Percentiles rank a stretch among this genome's conserved stretches.
These are phyloP conservation scores for Pythium vanterpoolii DNA, from an alignment of 352 stramenopile species.

Conservation along the genomic window DNA sequence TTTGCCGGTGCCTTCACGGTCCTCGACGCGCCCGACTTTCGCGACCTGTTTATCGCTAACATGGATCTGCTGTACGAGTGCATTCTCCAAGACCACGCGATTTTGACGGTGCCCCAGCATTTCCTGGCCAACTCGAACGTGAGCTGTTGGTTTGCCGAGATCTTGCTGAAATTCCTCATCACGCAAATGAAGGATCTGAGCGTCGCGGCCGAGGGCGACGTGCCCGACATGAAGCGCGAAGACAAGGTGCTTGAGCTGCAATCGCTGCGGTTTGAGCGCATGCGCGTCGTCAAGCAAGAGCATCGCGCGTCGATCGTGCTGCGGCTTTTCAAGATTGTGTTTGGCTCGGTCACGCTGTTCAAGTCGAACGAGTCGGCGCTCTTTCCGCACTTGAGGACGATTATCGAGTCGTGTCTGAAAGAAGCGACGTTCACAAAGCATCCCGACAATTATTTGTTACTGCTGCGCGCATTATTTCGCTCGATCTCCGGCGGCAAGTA, in stretches of 20 bases:
- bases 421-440: slow-evolving; percentile 89
- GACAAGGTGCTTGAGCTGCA: slow-evolving; percentile 76
- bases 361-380: slow-evolving; percentile 95
- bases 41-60: slow-evolving; percentile 87
- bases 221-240: slow-evolving; percentile 72
- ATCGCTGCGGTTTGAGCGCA: slow-evolving; percentile 72
- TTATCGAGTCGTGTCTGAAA: slow-evolving; percentile 92
- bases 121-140: slow-evolving; percentile 93
- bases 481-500: slow-evolving; percentile 97
- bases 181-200: slow-evolving; percentile 91
- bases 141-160: slow-evolving; percentile 93
- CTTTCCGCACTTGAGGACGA: slow-evolving; percentile 90
- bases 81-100: slow-evolving; percentile 92
- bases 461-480: slow-evolving; percentile 93
- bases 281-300: slow-evolving; percentile 64
- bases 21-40: slow-evolving; percentile 93
- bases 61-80: slow-evolving; percentile 90
- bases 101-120: slow-evolving; percentile 93
- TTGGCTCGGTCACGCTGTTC: slow-evolving; percentile 95
- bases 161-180: slow-evolving; percentile 95
- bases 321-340: slow-evolving; percentile 94
- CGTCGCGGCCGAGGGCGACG: slow-evolving; percentile 70
- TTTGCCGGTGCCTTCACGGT: slow-evolving; percentile 97
- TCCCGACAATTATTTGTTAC: slow-evolving; percentile 94
- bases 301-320: slow-evolving; percentile 87